Percentiles rank a stretch among this genome's conserved stretches.
phyloP scores from a whole-genome alignment of 805 yeast species.

The Scheffersomyces stipitis region DNA sequence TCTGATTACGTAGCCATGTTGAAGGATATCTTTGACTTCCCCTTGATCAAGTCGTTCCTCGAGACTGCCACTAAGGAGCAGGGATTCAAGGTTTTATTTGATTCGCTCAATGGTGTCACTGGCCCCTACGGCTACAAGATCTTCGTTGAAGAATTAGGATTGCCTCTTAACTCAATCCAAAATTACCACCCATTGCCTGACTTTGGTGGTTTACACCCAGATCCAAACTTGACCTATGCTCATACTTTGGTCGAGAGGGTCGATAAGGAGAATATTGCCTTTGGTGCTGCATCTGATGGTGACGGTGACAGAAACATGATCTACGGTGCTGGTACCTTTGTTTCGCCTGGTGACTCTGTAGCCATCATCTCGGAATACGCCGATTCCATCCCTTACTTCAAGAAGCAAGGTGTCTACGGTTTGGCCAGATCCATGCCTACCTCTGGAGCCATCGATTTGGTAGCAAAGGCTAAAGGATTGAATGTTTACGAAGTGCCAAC shows the following conservation, averaged over 20 bases:
- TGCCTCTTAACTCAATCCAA: constrained; percentile 70
- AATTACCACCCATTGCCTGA: constrained; percentile 80
- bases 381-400: constrained; percentile 84
- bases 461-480: constrained; percentile 75
- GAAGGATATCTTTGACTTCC: constrained; percentile 86
- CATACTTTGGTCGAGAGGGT: constrained; percentile 80
- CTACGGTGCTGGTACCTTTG: constrained; percentile 91
- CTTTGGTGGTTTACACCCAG: constrained; percentile 97
- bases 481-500: constrained; percentile 93
- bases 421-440: constrained; percentile 98
- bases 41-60: constrained; percentile 71
- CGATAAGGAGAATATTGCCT: constrained; percentile 77
- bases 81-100: constrained; percentile 76
- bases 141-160: constrained; percentile 80
- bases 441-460: constrained; percentile 88
- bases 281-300: constrained; percentile 99
- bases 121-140: constrained; percentile 92
- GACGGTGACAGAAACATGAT: constrained; percentile 99
- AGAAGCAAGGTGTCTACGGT: constrained; percentile 81
- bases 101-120: constrained; percentile 91
- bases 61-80: constrained; percentile 44
- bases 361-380: constrained; percentile 97
- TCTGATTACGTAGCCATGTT: constrained; percentile 74
- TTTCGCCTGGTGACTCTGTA: constrained; percentile 97
- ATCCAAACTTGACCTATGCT: constrained; percentile 95